These are phyloP conservation scores for Aspergillus unguis DNA, from an alignment of 2,329 filamentous ascomycete species.

Conservation along the genomic window DNA sequence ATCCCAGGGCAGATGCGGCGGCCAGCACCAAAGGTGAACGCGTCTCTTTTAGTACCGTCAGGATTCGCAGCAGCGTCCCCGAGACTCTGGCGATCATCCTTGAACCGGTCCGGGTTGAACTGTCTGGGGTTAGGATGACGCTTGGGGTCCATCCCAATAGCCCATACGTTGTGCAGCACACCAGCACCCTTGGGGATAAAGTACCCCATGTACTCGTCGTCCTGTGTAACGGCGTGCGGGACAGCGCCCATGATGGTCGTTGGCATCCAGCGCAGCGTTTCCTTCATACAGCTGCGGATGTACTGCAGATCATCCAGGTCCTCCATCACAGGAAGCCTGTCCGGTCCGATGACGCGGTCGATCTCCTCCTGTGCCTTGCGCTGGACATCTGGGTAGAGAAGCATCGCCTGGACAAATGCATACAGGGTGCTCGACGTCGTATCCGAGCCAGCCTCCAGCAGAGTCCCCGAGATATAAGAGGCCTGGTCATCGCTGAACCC, in stretches of 20 bases:
- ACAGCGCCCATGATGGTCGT: slow-evolving; percentile 44
- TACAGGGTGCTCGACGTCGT: slow-evolving; percentile 50
- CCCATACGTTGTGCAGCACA: slow-evolving; percentile 46
- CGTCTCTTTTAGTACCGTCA: slow-evolving; percentile 47
- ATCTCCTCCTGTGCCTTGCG: slow-evolving; percentile 28
- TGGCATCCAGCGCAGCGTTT: slow-evolving; percentile 54
- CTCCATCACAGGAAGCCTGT: slow-evolving; percentile 48
- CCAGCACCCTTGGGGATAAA: slow-evolving; percentile 49
- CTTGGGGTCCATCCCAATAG: slow-evolving; percentile 42
- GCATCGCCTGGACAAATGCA: slow-evolving; percentile 49
- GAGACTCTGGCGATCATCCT: slow-evolving; percentile 28
- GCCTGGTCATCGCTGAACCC: slow-evolving; percentile 34
- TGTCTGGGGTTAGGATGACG: slow-evolving; percentile 39
- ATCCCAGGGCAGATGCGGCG: slow-evolving; percentile 58
- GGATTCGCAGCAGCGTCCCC: slow-evolving; percentile 35
- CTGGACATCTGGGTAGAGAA: slow-evolving; percentile 47
- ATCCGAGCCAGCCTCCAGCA: slow-evolving; percentile 48
- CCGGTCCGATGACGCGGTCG: slow-evolving; percentile 48
- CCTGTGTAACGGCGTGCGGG: slow-evolving; percentile 48
- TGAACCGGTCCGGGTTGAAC: slow-evolving; percentile 41
- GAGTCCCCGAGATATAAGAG: slow-evolving; percentile 29
- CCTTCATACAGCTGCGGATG: slow-evolving; percentile 53
- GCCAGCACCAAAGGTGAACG: slow-evolving; percentile 56
- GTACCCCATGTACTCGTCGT: slow-evolving; percentile 50
- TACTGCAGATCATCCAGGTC: slow-evolving; percentile 30